Conservation (phyloP, 768 basidiomycete genomes). For the Cystofilobasidium bisporidii region DNA sequence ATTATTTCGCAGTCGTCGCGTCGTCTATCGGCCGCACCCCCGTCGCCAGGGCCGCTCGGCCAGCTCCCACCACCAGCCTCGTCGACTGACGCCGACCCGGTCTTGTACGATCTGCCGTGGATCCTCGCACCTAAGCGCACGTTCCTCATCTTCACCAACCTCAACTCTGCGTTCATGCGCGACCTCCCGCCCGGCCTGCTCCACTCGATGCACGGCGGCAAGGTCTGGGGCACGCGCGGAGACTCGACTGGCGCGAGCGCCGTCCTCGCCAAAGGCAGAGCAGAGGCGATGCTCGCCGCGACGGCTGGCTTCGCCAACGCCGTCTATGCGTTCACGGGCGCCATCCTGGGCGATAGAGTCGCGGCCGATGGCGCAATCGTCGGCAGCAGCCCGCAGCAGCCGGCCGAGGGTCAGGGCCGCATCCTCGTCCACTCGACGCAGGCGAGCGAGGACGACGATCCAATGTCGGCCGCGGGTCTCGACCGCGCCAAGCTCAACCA, state of each 20-base stretch:
- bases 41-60: conserved; percentile 1
- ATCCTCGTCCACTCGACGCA: conserved; percentile 2
- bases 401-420: background rate
- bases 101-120: conserved; percentile 23
- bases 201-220: background rate
- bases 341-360: conserved; percentile 1
- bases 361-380: no score
- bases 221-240: background rate
- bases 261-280: background rate
- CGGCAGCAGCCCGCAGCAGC: no score
- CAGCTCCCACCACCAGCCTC: background rate
- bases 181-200: background rate
- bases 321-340: conserved; percentile 18
- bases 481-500: conserved; percentile 10
- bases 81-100: background rate
- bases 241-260: background rate
- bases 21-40: conserved; percentile 1
- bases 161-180: background rate
- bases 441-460: background rate
- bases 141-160: conserved; percentile 8
- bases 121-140: conserved; percentile 16
- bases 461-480: background rate
- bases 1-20: conserved; percentile 25
- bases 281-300: background rate
- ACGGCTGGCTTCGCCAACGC: background rate